Conservation (phyloP, 2,329 filamentous ascomycete genomes). For the Stromatinia cepivora region DNA sequence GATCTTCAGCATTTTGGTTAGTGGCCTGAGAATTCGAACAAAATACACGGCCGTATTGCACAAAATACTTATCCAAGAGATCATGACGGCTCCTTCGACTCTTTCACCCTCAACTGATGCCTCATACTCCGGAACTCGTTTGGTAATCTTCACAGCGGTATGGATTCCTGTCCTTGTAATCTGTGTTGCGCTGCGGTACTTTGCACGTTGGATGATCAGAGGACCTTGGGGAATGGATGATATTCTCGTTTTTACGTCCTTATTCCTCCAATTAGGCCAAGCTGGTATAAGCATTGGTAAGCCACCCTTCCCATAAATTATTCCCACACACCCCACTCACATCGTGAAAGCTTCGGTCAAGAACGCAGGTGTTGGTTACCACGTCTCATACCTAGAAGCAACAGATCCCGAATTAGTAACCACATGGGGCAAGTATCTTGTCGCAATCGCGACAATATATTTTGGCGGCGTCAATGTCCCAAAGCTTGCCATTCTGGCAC, state of each 20-base stretch:
- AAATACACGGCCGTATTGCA: background rate
- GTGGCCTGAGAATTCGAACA: background rate
- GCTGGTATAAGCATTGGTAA: slow-evolving; percentile 5
- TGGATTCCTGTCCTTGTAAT: background rate
- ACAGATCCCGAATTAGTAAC: background rate
- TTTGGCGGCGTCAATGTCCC: slow-evolving; percentile 1
- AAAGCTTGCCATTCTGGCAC: slow-evolving; percentile 3
- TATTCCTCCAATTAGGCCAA: background rate
- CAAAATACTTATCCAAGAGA: background rate
- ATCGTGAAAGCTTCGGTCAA: background rate
- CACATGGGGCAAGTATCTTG: background rate
- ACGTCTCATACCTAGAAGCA: background rate
- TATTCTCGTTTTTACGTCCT: background rate
- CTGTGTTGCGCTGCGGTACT: background rate
- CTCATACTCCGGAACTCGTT: background rate
- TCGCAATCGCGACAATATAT: background rate
- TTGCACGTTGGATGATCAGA: slow-evolving; percentile 3
- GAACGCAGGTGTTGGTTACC: background rate
- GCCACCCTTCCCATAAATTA: background rate
- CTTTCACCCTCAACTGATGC: background rate
- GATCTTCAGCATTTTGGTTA: background rate
- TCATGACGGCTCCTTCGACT: background rate
- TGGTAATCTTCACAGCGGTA: background rate
- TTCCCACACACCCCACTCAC: background rate
- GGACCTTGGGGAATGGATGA: background rate